Conservation (phyloP, 305 asterid genomes). For the Plantago coronopus region DNA sequence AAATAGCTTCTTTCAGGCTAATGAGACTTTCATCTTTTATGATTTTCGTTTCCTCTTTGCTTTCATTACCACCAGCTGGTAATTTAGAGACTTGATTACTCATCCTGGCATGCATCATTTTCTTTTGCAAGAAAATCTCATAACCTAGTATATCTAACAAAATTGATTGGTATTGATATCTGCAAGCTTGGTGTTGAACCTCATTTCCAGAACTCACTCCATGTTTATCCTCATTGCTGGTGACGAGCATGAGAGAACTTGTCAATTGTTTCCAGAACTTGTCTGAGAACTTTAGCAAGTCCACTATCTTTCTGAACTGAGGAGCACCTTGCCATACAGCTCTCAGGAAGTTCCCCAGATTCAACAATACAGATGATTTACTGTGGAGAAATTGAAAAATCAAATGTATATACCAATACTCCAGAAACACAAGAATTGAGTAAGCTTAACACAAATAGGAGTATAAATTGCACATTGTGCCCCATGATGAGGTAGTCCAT, state of each 20-base stretch:
- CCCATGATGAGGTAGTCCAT: background rate
- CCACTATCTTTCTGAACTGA: conserved; percentile 67
- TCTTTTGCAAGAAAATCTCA: conserved; percentile 82
- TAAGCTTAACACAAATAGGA: background rate
- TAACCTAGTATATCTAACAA: conserved; percentile 69
- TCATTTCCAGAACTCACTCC: conserved; percentile 43
- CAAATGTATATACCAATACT: conserved; percentile 18
- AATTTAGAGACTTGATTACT: conserved; percentile 43
- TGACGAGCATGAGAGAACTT: conserved; percentile 38
- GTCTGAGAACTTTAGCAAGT: conserved; percentile 52
- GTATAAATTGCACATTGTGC: background rate
- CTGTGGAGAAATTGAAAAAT: conserved; percentile 41
- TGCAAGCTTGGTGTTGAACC: conserved; percentile 42
- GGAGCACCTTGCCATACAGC: conserved; percentile 97
- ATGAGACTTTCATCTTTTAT: conserved; percentile 29
- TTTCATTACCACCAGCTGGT: conserved; percentile 35
- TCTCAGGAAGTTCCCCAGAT: conserved; percentile 66
- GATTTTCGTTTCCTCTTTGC: conserved; percentile 30
- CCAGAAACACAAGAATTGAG: background rate
- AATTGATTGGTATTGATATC: conserved; percentile 51
- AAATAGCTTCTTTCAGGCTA: conserved; percentile 53
- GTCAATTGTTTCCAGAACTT: conserved; percentile 74
- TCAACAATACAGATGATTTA: conserved; percentile 47
- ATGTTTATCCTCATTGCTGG: conserved; percentile 28
- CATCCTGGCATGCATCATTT: conserved; percentile 53